Evolutionary conservation across 192 early-diverging fungal species (phyloP).

Genomic region (Pilobolus umbonatus): DNA sequence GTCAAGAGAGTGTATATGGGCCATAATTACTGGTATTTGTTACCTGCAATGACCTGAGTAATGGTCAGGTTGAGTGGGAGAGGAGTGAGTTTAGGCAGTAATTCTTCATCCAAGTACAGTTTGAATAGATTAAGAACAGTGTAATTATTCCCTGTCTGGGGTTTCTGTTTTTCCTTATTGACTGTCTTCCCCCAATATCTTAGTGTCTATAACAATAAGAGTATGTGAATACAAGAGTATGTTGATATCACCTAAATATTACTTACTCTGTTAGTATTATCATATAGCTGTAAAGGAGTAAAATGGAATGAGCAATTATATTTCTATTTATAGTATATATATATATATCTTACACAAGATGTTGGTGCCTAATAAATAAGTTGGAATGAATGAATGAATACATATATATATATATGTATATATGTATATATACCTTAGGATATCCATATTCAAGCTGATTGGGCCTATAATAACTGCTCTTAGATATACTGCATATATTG

Average conservation of each 20-base stretch:
- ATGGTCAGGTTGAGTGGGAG: slow-evolving; percentile 34
- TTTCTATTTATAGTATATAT: background rate
- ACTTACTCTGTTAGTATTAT: slow-evolving; percentile 34
- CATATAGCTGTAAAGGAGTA: slow-evolving; percentile 36
- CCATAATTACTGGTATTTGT: background rate
- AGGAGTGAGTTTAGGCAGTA: slow-evolving; percentile 30
- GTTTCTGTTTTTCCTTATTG: slow-evolving; percentile 31
- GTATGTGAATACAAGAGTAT: background rate
- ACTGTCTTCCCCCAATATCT: slow-evolving; percentile 44
- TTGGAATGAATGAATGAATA: background rate
- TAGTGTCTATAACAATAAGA: slow-evolving; percentile 16
- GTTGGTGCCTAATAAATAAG: slow-evolving; percentile 2
- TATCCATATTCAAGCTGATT: slow-evolving; percentile 10
- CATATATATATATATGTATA: background rate
- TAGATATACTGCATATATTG: background rate
- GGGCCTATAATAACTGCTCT: background rate
- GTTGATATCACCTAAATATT: slow-evolving; percentile 10
- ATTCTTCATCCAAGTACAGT: slow-evolving; percentile 40
- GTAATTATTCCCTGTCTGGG: slow-evolving; percentile 26
- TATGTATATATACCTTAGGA: slow-evolving; percentile 14
- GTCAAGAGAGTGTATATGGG: background rate
- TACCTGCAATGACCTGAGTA: slow-evolving; percentile 37
- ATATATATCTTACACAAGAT: slow-evolving; percentile 18
- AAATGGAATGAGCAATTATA: slow-evolving; percentile 20
- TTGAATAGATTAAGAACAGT: slow-evolving; percentile 43